phyloP scores from a whole-genome alignment of 2,329 filamentous ascomycete species.

The Basipetospora chlamydospora region DNA sequence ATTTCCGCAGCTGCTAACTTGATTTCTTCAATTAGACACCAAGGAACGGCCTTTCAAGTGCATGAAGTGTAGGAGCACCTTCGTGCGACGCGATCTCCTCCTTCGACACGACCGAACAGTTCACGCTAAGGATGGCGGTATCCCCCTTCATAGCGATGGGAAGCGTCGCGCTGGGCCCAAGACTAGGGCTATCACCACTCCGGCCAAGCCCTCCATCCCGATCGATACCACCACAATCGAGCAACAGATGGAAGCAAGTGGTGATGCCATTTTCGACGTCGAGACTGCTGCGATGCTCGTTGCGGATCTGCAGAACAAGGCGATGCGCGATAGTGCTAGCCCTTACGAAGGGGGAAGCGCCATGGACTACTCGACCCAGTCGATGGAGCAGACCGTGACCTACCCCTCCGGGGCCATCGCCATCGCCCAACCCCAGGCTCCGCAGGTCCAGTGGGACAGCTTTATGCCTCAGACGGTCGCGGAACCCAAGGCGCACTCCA shows the following conservation, averaged over 20 bases:
- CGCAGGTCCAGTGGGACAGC: constrained; percentile 84
- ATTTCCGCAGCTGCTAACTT: constrained; percentile 6
- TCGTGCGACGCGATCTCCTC: constrained; percentile 90
- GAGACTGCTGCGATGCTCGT: constrained; percentile 98
- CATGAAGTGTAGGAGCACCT: constrained; percentile 94
- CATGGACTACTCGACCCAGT: constrained; percentile 60
- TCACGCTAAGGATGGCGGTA: constrained; percentile 92
- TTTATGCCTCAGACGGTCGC: constrained; percentile 59
- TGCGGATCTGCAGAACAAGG: constrained; percentile 94
- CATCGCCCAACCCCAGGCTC: constrained; percentile 45
- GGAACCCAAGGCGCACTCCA: constrained; percentile 63
- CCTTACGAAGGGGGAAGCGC: constrained; percentile 43
- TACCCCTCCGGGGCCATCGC: constrained; percentile 70
- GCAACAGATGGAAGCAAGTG: constrained; percentile 72
- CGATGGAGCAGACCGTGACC: constrained; percentile 61
- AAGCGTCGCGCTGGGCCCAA: constrained; percentile 70
- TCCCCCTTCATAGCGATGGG: constrained; percentile 84
- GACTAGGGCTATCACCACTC: constrained; percentile 41
- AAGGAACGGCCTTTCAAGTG: constrained; percentile 99
- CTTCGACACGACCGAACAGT: constrained; percentile 96
- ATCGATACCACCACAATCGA: constrained; percentile 79
- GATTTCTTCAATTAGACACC: constrained; percentile 49
- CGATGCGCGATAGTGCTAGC: constrained; percentile 44
- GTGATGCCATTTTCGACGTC: constrained; percentile 84
- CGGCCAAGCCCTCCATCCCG: constrained; percentile 64